A percentile compares a stretch with the other conserved stretches of the same genome.
These are phyloP conservation scores for Kwoniella botswanensis DNA, from an alignment of 768 basidiomycete species.

Conservation along the genomic window DNA sequence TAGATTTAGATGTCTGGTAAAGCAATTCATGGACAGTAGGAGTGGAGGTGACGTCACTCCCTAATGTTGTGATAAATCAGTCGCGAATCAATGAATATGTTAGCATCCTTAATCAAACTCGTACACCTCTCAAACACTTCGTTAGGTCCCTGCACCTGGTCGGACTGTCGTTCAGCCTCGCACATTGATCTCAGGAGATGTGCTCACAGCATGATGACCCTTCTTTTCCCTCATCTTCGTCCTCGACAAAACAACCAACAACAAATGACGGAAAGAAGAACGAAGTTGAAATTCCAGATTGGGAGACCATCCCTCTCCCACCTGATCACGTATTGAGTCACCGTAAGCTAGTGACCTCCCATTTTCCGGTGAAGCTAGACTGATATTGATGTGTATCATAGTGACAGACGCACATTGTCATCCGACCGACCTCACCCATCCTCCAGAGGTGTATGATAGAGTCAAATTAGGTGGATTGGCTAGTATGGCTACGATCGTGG, in stretches of 20 bases:
- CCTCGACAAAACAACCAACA: background rate
- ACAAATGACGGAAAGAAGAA: background rate
- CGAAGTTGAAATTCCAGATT: slow-evolving; percentile 28
- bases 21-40: background rate
- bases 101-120: background rate
- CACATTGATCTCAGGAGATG: background rate
- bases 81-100: slow-evolving; percentile 5
- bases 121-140: too few species aligned
- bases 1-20: background rate
- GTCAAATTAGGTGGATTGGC: slow-evolving; percentile 71
- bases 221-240: background rate
- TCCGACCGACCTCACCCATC: slow-evolving; percentile 75
- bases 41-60: slow-evolving; percentile 17
- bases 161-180: too few species aligned
- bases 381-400: slow-evolving; percentile 1
- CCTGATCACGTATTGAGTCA: slow-evolving; percentile 34
- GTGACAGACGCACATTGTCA: slow-evolving; percentile 90
- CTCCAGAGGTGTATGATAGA: slow-evolving; percentile 63
- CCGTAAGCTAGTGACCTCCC: slow-evolving; percentile 22
- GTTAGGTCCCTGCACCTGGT: too few species aligned
- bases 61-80: slow-evolving; percentile 16
- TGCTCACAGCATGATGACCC: slow-evolving; percentile 7
- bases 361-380: background rate
- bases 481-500: slow-evolving; percentile 68
- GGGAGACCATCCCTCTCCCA: slow-evolving; percentile 33